These are phyloP conservation scores for Emergomyces orientalis DNA, from an alignment of 2,329 filamentous ascomycete species.

Conservation along the genomic window DNA sequence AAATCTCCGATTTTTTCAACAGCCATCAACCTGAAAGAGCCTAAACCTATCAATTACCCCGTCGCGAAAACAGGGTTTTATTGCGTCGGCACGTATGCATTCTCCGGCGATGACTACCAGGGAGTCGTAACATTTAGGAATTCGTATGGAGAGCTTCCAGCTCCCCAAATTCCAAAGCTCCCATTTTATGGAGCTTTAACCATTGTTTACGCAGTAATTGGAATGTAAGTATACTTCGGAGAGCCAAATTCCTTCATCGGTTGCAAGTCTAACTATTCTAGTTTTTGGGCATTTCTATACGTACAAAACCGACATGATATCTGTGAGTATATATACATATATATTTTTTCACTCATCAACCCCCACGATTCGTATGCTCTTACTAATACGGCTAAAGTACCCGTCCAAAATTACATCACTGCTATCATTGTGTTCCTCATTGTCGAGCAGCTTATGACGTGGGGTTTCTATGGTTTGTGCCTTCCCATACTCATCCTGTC, in stretches of 20 bases:
- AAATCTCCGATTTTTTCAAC: constrained; percentile 65
- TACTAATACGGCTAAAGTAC: constrained; percentile 48
- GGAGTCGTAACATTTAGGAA: constrained; percentile 89
- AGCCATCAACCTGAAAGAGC: constrained; percentile 71
- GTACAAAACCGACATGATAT: constrained; percentile 92
- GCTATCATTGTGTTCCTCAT: constrained; percentile 92
- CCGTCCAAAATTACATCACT: constrained; percentile 98
- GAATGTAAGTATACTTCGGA: constrained; percentile 44
- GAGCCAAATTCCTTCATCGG: not conserved
- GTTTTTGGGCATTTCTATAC: constrained; percentile 91
- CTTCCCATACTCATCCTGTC: constrained; percentile 17
- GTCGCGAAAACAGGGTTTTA: constrained; percentile 93
- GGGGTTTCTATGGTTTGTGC: constrained; percentile 82
- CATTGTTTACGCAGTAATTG: constrained; percentile 83
- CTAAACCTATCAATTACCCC: constrained; percentile 64
- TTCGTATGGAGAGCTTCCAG: constrained; percentile 89
- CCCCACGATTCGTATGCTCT: not conserved
- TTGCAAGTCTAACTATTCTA: constrained; percentile 25
- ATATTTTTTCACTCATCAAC: not conserved
- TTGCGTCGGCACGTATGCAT: constrained; percentile 73
- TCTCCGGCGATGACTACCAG: constrained; percentile 58
- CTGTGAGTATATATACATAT: constrained; percentile 50
- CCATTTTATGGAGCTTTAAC: constrained; percentile 94
- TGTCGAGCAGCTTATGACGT: constrained; percentile 94
- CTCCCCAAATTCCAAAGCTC: constrained; percentile 90